Conservation (phyloP, 2,329 filamentous ascomycete genomes). For the Trichoderma sp. region DNA sequence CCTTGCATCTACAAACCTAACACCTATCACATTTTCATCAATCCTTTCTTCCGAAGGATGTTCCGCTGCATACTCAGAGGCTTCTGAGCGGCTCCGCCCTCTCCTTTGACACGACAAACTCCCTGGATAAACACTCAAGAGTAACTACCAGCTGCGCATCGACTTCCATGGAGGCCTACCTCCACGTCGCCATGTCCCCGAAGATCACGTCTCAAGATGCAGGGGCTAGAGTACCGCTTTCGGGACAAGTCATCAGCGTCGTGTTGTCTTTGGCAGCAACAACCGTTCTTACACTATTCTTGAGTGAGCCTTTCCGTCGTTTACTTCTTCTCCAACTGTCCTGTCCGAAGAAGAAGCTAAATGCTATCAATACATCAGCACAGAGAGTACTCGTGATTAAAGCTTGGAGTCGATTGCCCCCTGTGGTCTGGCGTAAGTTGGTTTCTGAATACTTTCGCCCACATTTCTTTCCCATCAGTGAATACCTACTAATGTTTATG, state of each 20-base stretch:
- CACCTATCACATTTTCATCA: background rate
- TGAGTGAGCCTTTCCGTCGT: conserved; percentile 30
- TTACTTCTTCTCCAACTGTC: background rate
- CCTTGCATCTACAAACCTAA: background rate
- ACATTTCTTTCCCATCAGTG: too few species aligned
- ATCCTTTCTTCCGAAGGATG: background rate
- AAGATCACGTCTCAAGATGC: background rate
- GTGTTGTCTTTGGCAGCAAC: conserved; percentile 35
- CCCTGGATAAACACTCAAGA: background rate
- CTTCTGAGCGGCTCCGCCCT: background rate
- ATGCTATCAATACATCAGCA: conserved; percentile 25
- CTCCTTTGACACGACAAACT: background rate
- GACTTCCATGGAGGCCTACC: background rate
- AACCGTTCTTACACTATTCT: conserved; percentile 36
- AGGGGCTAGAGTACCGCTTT: conserved; percentile 31
- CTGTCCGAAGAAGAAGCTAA: background rate
- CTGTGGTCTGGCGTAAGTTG: conserved; percentile 43
- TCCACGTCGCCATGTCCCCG: background rate
- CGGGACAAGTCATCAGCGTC: conserved; percentile 36
- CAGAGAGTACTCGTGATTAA: conserved; percentile 38
- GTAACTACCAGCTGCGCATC: background rate
- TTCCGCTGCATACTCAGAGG: background rate
- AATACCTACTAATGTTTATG: background rate
- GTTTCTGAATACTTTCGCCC: background rate
- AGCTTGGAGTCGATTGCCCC: conserved; percentile 40